Evolutionary conservation across 441 rosid species (phyloP).

Genomic region (Lepidium campestre): DNA sequence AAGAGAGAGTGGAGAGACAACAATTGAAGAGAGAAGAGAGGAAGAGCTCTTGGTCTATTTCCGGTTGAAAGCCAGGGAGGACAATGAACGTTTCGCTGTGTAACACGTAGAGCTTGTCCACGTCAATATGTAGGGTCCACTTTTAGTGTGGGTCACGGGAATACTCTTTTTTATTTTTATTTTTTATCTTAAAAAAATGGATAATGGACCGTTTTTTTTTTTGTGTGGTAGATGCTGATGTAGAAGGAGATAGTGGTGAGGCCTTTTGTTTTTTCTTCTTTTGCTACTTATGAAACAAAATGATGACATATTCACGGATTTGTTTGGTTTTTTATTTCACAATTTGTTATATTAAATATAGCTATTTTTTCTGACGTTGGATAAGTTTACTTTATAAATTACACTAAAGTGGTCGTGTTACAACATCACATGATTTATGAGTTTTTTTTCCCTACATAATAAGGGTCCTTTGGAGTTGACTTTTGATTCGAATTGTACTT

Average conservation of each 20-base stretch:
- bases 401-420: neutral
- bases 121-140: slow-evolving; percentile 20
- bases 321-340: neutral
- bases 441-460: neutral
- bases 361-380: neutral
- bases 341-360: neutral
- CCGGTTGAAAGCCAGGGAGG: slow-evolving; percentile 19
- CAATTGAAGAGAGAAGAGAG: neutral
- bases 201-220: slow-evolving; percentile 3
- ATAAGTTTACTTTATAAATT: neutral
- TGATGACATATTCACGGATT: neutral
- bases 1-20: neutral
- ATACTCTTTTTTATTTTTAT: neutral
- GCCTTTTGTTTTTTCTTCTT: neutral
- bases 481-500: too few relatives aligned
- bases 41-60: neutral
- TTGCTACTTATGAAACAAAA: neutral
- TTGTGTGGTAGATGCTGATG: neutral
- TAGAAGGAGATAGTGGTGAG: neutral
- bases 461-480: neutral
- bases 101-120: slow-evolving; percentile 20
- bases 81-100: slow-evolving; percentile 20
- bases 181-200: neutral
- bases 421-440: neutral
- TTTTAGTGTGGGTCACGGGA: slow-evolving; percentile 3